Conservation (phyloP, 495 filamentous ascomycete genomes). For the Cryomyces minteri region DNA sequence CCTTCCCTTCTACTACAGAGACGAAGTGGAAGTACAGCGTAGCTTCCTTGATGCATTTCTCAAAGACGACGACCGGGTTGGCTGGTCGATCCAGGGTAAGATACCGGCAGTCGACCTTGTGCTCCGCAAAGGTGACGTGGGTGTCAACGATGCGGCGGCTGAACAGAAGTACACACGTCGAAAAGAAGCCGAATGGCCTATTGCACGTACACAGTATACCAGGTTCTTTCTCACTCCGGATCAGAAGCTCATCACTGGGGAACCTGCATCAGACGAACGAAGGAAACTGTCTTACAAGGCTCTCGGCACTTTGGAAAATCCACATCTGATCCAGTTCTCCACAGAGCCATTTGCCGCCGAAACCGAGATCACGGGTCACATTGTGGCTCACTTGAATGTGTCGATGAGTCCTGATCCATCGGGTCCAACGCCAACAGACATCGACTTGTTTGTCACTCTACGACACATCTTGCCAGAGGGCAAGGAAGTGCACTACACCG, state of each 20-base stretch:
- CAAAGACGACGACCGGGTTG: conserved; percentile 37
- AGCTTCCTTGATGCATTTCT: conserved; percentile 52
- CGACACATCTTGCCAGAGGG: conserved; percentile 35
- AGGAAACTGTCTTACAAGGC: conserved; percentile 33
- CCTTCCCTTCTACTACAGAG: conserved; percentile 49
- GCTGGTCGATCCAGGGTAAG: conserved; percentile 36
- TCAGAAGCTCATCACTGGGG: conserved; percentile 15
- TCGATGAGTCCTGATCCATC: conserved; percentile 27
- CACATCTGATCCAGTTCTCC: conserved; percentile 30
- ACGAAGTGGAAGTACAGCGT: conserved; percentile 43
- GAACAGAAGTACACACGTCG: conserved; percentile 32
- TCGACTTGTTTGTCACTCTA: conserved; percentile 48
- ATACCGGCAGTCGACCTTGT: conserved; percentile 35
- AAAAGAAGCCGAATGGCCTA: conserved; percentile 43
- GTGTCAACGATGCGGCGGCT: conserved; percentile 37
- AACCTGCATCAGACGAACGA: conserved; percentile 2
- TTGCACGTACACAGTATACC: conserved; percentile 39
- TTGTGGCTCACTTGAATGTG: conserved; percentile 41
- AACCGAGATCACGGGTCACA: conserved; percentile 48
- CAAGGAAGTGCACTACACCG: conserved; percentile 47
- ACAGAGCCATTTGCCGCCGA: conserved; percentile 34
- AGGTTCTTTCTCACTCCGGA: conserved; percentile 31
- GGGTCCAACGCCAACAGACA: conserved; percentile 26
- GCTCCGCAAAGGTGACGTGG: conserved; percentile 42
- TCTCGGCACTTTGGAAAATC: conserved; percentile 30